These are phyloP conservation scores for Solanum pimpinellifolium DNA, from an alignment of 257 asterid genomes.

Conservation along the genomic window DNA sequence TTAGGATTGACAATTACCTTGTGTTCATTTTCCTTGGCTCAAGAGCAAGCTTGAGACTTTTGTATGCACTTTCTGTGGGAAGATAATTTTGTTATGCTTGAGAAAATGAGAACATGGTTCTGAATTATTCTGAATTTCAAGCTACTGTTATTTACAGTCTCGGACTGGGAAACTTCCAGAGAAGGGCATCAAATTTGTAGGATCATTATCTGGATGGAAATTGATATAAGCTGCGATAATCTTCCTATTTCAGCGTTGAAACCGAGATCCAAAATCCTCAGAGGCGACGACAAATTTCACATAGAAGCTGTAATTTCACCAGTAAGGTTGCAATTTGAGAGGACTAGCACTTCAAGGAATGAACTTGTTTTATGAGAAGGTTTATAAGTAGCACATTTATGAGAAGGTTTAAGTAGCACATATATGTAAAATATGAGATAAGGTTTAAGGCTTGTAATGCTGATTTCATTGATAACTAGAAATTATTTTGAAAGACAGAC, in stretches of 20 bases:
- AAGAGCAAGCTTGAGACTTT: neutral
- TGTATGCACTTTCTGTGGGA: neutral
- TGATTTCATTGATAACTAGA: too few species aligned
- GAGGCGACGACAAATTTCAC: conserved; percentile 36
- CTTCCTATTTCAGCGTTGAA: conserved; percentile 43
- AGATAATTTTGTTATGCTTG: neutral
- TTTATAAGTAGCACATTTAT: too few species aligned
- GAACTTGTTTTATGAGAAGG: too few species aligned
- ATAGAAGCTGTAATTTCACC: conserved; percentile 42
- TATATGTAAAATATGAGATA: too few species aligned
- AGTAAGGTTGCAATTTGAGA: conserved; percentile 41
- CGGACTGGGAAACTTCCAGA: conserved; percentile 81
- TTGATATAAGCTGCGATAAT: conserved; percentile 15
- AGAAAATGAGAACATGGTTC: neutral
- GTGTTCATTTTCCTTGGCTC: neutral
- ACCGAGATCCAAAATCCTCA: conserved; percentile 46
- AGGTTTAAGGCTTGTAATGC: too few species aligned
- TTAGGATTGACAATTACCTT: neutral
- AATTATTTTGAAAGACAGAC: too few species aligned
- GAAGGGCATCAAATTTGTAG: conserved; percentile 53
- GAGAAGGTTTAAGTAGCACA: too few species aligned
- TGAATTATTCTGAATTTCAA: neutral
- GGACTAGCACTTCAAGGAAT: conserved; percentile 28
- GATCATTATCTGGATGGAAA: conserved; percentile 56
- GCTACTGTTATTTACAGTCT: conserved; percentile 35